Evolutionary conservation across 345 rosid genomes (phyloP), one percentile per base, ranked within the genome.

Genomic region (Isatis tinctoria): DNA sequence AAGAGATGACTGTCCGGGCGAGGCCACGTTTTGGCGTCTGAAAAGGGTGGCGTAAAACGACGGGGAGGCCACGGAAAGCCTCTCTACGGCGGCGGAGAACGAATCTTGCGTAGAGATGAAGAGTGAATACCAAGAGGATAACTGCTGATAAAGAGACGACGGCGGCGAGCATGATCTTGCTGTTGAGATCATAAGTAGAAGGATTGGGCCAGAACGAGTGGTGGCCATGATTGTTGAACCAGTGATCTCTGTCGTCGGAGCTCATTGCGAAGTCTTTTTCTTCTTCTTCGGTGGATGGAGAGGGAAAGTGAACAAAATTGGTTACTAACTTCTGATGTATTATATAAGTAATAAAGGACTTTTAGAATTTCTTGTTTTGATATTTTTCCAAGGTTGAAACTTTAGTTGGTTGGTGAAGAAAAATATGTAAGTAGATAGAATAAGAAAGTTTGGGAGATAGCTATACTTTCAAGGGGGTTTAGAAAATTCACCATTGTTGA

Each of bases 11-110:
- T 12, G 60, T 10, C 0, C 83, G 81, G 41, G 87, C 81, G 3
- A 88, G 88, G 12, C 96, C 91, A 45, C 79, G 74, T 63, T 80
- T 84, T 5, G 87, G 85, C 10, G 69, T 77, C 64, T 84, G 81
- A 11, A 52, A 76, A 61, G 79, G 59, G 52, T 62, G 65, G 20
- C 58, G 70, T 7, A 75, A 35, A 3, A 18, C 12, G 30, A 75
- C 74, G 41, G 74, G 74, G 4, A 76, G 65, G 7, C 75, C 75
- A 26, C 60, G 58, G 26, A 69, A 45, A 76, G 70, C 65, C 54
- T 76, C 74, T 69, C 70, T 69, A 24, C 79, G 79, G 58, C 79
- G 70, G 3, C 51, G 74, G 28, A 76, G 70, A 60, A 69, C 59
- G 43, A 69, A 69, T 54, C 79, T 76, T 39, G 79, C 79, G 52